Conservation (phyloP, 257 asterid species). For the Nicotiana benthamiana region DNA sequence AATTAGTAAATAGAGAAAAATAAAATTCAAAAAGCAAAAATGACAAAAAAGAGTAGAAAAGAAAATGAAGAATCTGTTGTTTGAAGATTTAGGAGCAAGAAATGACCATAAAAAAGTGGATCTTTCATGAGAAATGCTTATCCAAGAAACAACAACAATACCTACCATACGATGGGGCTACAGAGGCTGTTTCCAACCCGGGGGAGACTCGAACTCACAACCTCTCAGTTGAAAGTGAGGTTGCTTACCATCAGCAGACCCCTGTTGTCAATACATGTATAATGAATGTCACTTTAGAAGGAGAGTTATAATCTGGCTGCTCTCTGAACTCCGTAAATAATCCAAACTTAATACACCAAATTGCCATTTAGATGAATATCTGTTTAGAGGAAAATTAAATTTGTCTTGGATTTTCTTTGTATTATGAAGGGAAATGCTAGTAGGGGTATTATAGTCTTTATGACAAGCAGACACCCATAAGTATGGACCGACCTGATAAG, state of each 20-base stretch:
- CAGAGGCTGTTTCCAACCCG: no score
- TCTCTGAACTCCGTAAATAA: no score
- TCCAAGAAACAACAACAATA: no score
- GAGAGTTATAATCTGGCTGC: no score
- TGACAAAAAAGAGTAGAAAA: background rate
- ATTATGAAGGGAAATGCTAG: background rate
- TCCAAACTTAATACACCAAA: no score
- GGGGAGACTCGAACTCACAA: no score
- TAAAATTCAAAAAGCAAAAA: background rate
- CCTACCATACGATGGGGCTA: no score
- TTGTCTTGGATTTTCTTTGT: background rate
- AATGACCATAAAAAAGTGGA: conserved; percentile 15
- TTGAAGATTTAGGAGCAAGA: conserved; percentile 20
- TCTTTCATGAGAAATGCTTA: conserved; percentile 12
- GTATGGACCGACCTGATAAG: no score
- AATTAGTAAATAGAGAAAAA: background rate
- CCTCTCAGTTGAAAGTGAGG: no score
- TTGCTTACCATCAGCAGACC: no score
- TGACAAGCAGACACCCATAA: background rate
- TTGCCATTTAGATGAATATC: background rate
- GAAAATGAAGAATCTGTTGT: background rate
- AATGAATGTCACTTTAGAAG: background rate
- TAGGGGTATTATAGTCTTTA: background rate
- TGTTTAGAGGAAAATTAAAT: background rate
- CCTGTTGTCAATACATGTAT: background rate